Percentiles rank a stretch among this genome's conserved stretches.
Conservation (phyloP, 192 early-diverging fungal species). For the Backusella tarrabulga region DNA sequence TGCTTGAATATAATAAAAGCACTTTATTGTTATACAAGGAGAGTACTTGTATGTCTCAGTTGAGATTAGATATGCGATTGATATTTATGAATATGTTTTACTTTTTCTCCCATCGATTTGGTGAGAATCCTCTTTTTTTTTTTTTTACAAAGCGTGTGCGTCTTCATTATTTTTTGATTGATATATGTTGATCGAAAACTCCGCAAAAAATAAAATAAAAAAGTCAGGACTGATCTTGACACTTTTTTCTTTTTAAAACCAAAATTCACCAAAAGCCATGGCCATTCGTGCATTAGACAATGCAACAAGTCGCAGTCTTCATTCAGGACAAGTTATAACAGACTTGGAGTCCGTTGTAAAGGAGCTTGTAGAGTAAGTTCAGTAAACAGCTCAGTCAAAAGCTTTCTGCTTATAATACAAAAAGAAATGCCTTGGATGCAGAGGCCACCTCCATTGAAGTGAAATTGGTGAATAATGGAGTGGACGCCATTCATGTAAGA, state of each 20-base stretch:
- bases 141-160: no score
- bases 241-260: background rate
- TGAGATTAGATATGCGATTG: no score
- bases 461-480: constrained; percentile 33
- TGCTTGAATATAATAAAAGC: background rate
- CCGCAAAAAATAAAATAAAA: background rate
- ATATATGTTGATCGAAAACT: no score
- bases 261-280: background rate
- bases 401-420: background rate
- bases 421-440: constrained; percentile 43
- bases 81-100: no score
- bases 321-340: constrained; percentile 41
- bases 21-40: background rate
- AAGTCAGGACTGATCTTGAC: background rate
- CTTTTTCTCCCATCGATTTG: no score
- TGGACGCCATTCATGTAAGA: constrained; percentile 33
- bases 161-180: no score
- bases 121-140: no score
- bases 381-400: background rate
- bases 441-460: constrained; percentile 35
- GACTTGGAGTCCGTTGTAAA: constrained; percentile 35
- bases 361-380: constrained; percentile 39
- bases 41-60: no score
- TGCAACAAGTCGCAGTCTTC: constrained; percentile 26
- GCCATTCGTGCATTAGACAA: constrained; percentile 19